A percentile compares a stretch with the other conserved stretches of the same genome.
Conservation (phyloP, 306 rosid species). For the Castanospermum australe region DNA sequence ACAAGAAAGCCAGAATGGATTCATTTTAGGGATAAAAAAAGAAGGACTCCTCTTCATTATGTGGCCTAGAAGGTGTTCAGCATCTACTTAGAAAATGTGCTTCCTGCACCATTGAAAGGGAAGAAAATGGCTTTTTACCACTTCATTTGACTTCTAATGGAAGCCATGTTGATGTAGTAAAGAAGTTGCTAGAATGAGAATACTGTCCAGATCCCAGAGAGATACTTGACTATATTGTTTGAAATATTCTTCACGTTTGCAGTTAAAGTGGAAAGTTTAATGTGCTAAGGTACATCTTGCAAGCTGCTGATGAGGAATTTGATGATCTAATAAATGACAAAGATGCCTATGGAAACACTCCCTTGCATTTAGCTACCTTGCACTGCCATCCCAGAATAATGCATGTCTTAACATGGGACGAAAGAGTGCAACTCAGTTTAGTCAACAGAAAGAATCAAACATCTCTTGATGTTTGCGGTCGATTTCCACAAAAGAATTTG, state of each 20-base stretch:
- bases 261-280: neutral
- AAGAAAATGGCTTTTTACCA: neutral
- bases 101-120: neutral
- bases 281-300: neutral
- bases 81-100: neutral
- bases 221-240: no score
- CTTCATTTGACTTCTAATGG: no score
- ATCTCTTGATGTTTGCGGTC: neutral
- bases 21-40: neutral
- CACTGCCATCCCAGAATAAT: neutral
- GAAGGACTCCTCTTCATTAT: neutral
- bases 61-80: slow-evolving; percentile 8
- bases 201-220: neutral
- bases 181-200: neutral
- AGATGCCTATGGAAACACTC: neutral
- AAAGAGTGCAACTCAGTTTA: neutral
- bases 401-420: neutral
- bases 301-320: neutral
- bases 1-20: neutral
- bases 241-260: no score
- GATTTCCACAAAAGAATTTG: neutral
- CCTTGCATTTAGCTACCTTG: slow-evolving; percentile 8
- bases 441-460: neutral
- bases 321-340: neutral
- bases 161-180: no score